Conservation (phyloP, 1,284 basidiomycete species). For the Phlebopus sp. region DNA sequence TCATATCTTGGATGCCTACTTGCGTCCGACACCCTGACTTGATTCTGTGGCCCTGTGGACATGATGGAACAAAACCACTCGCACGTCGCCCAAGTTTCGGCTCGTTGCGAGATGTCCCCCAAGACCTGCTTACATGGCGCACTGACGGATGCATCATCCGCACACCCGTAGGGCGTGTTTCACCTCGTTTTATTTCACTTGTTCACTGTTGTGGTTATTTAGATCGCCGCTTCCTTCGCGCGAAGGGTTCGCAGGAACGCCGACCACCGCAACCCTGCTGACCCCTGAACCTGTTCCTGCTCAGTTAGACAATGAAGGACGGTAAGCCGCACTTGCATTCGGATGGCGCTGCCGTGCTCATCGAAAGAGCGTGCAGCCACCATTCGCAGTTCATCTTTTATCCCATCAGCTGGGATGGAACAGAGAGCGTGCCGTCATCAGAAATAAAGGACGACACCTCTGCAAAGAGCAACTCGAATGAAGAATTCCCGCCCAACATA, state of each 20-base stretch:
- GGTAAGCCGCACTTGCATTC: slow-evolving; percentile 4
- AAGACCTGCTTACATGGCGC: background rate
- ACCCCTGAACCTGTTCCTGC: slow-evolving; percentile 14
- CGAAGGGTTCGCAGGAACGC: slow-evolving; percentile 9
- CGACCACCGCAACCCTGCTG: slow-evolving; percentile 18
- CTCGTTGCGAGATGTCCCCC: background rate
- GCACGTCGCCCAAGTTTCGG: background rate
- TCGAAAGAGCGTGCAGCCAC: slow-evolving; percentile 7
- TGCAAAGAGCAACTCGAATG: background rate
- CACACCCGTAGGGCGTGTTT: background rate
- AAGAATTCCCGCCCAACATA: slow-evolving; percentile 1
- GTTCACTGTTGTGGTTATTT: background rate
- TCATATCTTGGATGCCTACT: background rate
- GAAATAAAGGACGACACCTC: background rate
- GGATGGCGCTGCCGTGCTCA: background rate
- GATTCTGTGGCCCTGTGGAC: background rate
- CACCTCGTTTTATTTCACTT: background rate
- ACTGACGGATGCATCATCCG: background rate
- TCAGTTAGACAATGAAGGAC: slow-evolving; percentile 11
- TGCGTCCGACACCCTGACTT: background rate
- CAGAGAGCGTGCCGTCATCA: slow-evolving; percentile 8
- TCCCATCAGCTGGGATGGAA: slow-evolving; percentile 26
- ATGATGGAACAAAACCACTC: background rate
- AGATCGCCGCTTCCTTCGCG: background rate
- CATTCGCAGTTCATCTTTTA: slow-evolving; percentile 24